Percentiles rank a stretch among this genome's conserved stretches.
Conservation (phyloP, 2,329 filamentous ascomycete species). For the Fonsecaea erecta region DNA sequence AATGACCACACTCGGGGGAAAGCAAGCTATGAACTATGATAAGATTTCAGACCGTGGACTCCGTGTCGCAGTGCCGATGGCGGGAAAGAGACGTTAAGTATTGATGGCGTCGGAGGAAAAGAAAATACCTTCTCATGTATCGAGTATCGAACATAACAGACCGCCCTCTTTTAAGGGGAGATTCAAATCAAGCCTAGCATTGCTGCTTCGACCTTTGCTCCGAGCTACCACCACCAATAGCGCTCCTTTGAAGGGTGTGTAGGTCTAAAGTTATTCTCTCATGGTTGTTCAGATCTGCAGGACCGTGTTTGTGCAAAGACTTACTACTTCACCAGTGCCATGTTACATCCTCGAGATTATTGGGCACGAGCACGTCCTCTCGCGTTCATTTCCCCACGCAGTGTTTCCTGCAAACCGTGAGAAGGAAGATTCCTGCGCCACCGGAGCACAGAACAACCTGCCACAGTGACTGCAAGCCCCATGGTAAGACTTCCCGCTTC, state of each 20-base stretch:
- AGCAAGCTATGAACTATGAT: background rate
- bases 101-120: background rate
- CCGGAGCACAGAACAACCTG: background rate
- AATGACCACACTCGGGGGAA: slow-evolving; percentile 38
- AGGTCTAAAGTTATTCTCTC: background rate
- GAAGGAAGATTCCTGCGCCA: background rate
- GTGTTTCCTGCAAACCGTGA: background rate
- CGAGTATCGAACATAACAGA: background rate
- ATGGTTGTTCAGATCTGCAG: background rate
- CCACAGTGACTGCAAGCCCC: background rate
- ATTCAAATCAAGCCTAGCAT: background rate
- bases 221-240: too few species aligned
- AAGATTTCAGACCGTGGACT: background rate
- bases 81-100: background rate
- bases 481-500: background rate
- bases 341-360: background rate
- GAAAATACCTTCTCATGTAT: background rate
- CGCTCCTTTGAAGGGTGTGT: background rate
- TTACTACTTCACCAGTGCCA: background rate
- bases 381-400: too few species aligned
- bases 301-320: background rate
- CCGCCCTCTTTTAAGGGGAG: background rate
- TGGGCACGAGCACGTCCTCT: too few species aligned
- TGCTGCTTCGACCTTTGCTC: background rate
- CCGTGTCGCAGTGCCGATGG: slow-evolving; percentile 2